These are phyloP conservation scores for Paraleonurus japonicus DNA, from an alignment of 257 asterid genomes.

Conservation along the genomic window DNA sequence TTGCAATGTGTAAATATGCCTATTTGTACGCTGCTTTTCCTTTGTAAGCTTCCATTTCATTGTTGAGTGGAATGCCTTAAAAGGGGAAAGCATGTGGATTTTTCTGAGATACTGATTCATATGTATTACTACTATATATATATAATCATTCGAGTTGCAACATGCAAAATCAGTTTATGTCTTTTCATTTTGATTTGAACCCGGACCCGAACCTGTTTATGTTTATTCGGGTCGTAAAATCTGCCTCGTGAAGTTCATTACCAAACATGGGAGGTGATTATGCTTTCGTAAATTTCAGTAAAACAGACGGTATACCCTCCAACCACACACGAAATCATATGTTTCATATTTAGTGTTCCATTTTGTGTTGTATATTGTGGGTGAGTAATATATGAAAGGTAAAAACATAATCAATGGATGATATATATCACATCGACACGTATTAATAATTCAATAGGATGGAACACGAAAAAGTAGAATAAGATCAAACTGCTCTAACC, in stretches of 20 bases:
- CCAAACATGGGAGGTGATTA: not conserved
- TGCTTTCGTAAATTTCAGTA: too few species aligned
- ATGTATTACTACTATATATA: not conserved
- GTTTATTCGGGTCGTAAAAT: not conserved
- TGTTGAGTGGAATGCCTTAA: not conserved
- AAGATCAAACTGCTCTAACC: too few species aligned
- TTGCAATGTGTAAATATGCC: conserved; percentile 23
- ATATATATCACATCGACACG: too few species aligned
- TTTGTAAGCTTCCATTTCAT: conserved; percentile 8
- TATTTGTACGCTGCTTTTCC: conserved; percentile 19
- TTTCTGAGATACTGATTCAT: not conserved
- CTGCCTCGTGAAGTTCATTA: not conserved
- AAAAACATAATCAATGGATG: too few species aligned
- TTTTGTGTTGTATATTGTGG: too few species aligned
- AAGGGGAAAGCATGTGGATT: not conserved
- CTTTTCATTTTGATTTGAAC: not conserved
- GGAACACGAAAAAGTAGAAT: too few species aligned
- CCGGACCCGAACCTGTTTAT: not conserved
- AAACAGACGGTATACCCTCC: too few species aligned
- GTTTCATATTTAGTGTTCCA: too few species aligned
- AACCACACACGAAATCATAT: too few species aligned
- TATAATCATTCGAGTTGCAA: not conserved
- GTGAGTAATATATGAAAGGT: too few species aligned
- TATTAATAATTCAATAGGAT: too few species aligned
- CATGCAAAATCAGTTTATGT: not conserved